phyloP scores from a whole-genome alignment of 1,139 yeast genomes.

The Suhomyces terraborum region DNA sequence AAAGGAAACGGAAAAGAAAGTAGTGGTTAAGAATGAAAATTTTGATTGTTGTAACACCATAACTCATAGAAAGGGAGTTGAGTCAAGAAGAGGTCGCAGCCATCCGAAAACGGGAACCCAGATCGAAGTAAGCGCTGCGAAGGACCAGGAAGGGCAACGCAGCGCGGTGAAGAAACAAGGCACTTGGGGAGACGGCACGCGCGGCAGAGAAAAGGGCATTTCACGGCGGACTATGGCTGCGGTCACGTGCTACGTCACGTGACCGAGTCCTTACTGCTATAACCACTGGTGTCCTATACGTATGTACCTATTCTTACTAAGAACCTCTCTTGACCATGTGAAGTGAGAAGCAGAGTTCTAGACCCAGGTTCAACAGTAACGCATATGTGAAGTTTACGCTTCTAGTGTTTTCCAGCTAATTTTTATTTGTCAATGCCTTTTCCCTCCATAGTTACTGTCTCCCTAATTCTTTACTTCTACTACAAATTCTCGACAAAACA shows the following conservation, averaged over 20 bases:
- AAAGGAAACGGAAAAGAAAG: constrained; percentile 1
- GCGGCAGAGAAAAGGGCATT: not conserved
- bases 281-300: too few species aligned
- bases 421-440: too few species aligned
- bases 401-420: too few species aligned
- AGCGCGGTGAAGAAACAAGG: constrained; percentile 2
- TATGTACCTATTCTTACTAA: too few species aligned
- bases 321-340: too few species aligned
- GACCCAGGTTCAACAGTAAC: too few species aligned
- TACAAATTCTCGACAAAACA: too few species aligned
- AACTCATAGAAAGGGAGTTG: not conserved
- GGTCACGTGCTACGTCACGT: not conserved
- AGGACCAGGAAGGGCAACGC: constrained; percentile 5
- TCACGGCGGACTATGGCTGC: not conserved
- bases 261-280: too few species aligned
- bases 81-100: constrained; percentile 7
- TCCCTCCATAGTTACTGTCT: too few species aligned
- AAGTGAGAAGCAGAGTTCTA: too few species aligned
- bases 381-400: too few species aligned
- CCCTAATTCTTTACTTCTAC: too few species aligned
- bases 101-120: constrained; percentile 15
- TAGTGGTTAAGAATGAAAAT: constrained; percentile 1
- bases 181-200: constrained; percentile 4
- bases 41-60: not conserved
- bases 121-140: constrained; percentile 17